Evolutionary conservation across 129 eudicot genomes (phyloP).

Genomic region (Flaveria sonorensis): DNA sequence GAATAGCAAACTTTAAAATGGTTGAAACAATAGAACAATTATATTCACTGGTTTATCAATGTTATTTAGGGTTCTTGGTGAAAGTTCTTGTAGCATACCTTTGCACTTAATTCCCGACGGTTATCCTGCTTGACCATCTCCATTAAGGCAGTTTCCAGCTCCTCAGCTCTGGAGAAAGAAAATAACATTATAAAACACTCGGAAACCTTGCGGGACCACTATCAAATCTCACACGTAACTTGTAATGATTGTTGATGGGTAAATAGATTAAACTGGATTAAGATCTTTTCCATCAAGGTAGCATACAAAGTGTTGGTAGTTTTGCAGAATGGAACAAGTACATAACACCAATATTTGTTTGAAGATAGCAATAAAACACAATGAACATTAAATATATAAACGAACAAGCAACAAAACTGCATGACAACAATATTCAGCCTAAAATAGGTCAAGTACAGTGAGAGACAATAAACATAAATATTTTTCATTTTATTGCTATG

Average conservation of each 20-base stretch:
- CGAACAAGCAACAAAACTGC: not conserved
- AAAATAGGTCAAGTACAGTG: not conserved
- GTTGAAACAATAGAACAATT: not conserved
- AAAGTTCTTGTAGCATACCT: conserved; percentile 43
- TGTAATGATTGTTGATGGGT: not conserved
- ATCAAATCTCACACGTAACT: conserved; percentile 9
- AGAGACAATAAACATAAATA: conserved; percentile 2
- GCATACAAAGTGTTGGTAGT: not conserved
- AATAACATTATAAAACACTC: not conserved
- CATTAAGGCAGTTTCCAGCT: conserved; percentile 95
- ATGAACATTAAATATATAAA: not conserved
- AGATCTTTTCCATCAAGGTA: not conserved
- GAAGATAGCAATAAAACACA: not conserved
- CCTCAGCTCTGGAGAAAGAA: conserved; percentile 77
- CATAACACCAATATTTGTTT: conserved; percentile 6
- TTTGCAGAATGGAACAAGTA: not conserved
- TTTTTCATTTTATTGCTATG: not conserved
- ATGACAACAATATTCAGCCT: not conserved
- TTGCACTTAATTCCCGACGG: conserved; percentile 80
- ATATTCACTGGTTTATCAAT: not conserved
- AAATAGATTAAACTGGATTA: not conserved
- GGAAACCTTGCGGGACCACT: not conserved
- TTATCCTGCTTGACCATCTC: conserved; percentile 99
- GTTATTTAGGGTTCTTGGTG: not conserved
- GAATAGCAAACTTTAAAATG: not conserved